These are phyloP conservation scores for Talaromyces amestolkiae DNA, from an alignment of 2,329 filamentous ascomycete genomes.

Conservation along the genomic window DNA sequence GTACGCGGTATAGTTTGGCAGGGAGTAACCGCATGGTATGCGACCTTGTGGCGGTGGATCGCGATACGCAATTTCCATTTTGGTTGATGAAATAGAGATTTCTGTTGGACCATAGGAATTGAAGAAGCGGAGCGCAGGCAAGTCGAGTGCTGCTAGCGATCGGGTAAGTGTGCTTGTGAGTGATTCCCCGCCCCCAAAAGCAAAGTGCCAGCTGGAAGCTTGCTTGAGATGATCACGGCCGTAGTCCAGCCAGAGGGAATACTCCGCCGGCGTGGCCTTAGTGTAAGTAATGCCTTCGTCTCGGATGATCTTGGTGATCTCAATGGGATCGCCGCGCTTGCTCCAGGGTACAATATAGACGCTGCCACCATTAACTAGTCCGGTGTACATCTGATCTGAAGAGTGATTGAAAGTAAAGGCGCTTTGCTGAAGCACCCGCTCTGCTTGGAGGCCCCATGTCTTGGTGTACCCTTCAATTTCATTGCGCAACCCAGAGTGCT, in stretches of 20 bases:
- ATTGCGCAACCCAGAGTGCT: slow-evolving; percentile 25
- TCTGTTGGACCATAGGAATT: slow-evolving; percentile 24
- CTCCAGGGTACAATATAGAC: slow-evolving; percentile 19
- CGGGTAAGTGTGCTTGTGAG: neutral
- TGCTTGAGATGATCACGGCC: slow-evolving; percentile 18
- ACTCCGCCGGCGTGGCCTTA: slow-evolving; percentile 25
- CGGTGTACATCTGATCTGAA: slow-evolving; percentile 20
- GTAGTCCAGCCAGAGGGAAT: slow-evolving; percentile 21
- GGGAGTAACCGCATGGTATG: neutral
- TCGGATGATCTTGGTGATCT: slow-evolving; percentile 21
- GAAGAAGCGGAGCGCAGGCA: slow-evolving; percentile 17
- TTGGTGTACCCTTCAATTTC: slow-evolving; percentile 22
- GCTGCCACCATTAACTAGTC: slow-evolving; percentile 21
- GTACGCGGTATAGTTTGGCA: slow-evolving; percentile 40
- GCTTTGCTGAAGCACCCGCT: slow-evolving; percentile 22
- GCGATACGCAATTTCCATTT: slow-evolving; percentile 6
- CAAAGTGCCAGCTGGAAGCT: slow-evolving; percentile 1
- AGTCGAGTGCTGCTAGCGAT: slow-evolving; percentile 16
- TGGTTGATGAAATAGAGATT: slow-evolving; percentile 22
- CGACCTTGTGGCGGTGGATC: neutral
- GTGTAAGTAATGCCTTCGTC: slow-evolving; percentile 23
- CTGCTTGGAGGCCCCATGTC: slow-evolving; percentile 12
- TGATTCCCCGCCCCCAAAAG: slow-evolving; percentile 14
- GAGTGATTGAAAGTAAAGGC: slow-evolving; percentile 21
- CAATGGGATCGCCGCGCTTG: slow-evolving; percentile 5